These are phyloP conservation scores for Malassezia arunalokei DNA, from an alignment of 1,284 basidiomycete species.

Conservation along the genomic window DNA sequence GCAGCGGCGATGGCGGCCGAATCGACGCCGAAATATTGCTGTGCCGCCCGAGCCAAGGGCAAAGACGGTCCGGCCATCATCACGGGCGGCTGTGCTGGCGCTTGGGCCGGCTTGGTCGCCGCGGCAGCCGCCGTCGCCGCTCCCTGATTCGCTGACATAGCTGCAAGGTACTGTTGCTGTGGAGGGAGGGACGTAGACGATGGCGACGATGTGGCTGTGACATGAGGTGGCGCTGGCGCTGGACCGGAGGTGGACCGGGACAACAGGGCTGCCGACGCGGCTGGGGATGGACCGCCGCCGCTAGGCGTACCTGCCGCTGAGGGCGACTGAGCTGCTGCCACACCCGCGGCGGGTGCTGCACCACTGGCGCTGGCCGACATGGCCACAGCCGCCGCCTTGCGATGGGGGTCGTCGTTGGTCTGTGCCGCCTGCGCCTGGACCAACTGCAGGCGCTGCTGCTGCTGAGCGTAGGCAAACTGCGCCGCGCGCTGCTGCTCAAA, in stretches of 20 bases:
- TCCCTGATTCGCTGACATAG: neutral
- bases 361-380: constrained; percentile 3
- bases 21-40: constrained; percentile 6
- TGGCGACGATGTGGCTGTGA: neutral
- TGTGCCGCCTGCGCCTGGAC: constrained; percentile 13
- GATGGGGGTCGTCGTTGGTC: neutral
- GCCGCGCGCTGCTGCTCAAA: constrained; percentile 33
- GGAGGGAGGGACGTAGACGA: neutral
- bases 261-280: neutral
- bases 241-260: neutral
- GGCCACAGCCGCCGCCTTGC: neutral
- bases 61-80: neutral
- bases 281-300: constrained; percentile 12
- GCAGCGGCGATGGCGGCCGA: neutral
- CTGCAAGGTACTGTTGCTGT: constrained; percentile 4
- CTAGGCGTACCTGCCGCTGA: constrained; percentile 15
- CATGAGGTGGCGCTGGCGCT: neutral
- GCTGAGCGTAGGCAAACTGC: constrained; percentile 28
- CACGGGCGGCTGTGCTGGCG: neutral
- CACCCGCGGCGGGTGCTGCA: constrained; percentile 2
- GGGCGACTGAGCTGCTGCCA: constrained; percentile 16
- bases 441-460: constrained; percentile 29
- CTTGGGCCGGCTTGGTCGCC: neutral
- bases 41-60: constrained; percentile 5
- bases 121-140: neutral